A percentile compares a stretch with the other conserved stretches of the same genome.
phyloP scores from a whole-genome alignment of 2,329 filamentous ascomycete genomes.

The Tothia fuscella region DNA sequence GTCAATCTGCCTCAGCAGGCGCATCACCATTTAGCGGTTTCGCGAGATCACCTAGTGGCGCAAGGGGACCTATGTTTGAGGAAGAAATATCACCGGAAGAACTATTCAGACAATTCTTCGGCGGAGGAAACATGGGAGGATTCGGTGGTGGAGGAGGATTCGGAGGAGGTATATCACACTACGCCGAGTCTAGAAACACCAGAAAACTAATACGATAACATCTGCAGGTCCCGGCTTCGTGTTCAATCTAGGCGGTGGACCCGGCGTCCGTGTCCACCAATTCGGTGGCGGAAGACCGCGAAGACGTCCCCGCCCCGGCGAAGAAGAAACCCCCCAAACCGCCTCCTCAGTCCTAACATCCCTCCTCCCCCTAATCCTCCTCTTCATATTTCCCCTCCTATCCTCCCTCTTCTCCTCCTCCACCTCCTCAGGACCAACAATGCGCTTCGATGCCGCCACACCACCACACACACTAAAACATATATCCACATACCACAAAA shows the following conservation, averaged over 20 bases:
- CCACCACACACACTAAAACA: conserved; percentile 65
- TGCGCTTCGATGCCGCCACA: conserved; percentile 62
- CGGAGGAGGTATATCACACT: not conserved
- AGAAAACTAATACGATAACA: not conserved
- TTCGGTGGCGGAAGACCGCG: conserved; percentile 75
- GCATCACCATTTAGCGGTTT: conserved; percentile 50
- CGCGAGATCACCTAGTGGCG: conserved; percentile 40
- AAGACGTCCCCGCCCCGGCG: conserved; percentile 51
- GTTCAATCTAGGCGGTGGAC: conserved; percentile 87
- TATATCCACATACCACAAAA: conserved; percentile 54
- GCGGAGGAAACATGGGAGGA: conserved; percentile 50
- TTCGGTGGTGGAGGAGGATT: conserved; percentile 50
- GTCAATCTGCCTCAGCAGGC: conserved; percentile 46
- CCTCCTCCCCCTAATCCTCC: conserved; percentile 74
- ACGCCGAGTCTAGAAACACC: not conserved
- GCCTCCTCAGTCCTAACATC: conserved; percentile 47
- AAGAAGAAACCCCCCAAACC: conserved; percentile 29
- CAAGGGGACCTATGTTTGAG: conserved; percentile 55
- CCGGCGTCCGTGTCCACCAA: conserved; percentile 86
- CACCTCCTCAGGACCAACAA: conserved; percentile 48
- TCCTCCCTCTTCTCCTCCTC: conserved; percentile 58
- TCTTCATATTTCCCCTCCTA: conserved; percentile 69
- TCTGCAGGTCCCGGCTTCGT: conserved; percentile 68
- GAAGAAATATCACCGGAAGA: conserved; percentile 94
- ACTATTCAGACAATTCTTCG: conserved; percentile 94